These are phyloP conservation scores for Pyrenophora tritici-repentis DNA, from an alignment of 2,329 filamentous ascomycete species.

Conservation along the genomic window DNA sequence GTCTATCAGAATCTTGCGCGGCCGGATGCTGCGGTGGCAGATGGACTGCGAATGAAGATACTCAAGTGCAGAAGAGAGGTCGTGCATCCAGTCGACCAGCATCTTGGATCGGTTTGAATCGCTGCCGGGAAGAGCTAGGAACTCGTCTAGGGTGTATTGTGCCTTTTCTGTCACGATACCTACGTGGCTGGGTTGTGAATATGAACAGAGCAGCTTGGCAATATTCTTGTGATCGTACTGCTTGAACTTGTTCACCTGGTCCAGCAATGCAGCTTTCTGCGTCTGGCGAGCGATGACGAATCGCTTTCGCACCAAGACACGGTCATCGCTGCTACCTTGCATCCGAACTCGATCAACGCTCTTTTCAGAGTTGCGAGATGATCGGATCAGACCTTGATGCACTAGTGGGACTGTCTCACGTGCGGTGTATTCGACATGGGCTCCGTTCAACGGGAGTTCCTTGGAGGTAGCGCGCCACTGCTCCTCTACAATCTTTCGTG, in stretches of 20 bases:
- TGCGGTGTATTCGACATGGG: constrained; percentile 44
- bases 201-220: constrained; percentile 45
- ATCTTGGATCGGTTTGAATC: constrained; percentile 41
- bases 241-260: constrained; percentile 47
- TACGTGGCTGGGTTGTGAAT: constrained; percentile 45
- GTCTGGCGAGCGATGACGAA: constrained; percentile 43
- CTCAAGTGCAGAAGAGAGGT: constrained; percentile 46
- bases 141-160: constrained; percentile 48
- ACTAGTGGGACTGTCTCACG: constrained; percentile 46
- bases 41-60: constrained; percentile 47
- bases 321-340: constrained; percentile 42
- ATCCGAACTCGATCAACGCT: constrained; percentile 44
- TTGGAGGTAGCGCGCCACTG: constrained; percentile 50
- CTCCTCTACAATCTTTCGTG: constrained; percentile 45
- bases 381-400: constrained; percentile 37
- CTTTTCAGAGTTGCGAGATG: constrained; percentile 43
- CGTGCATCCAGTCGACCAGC: constrained; percentile 49
- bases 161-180: constrained; percentile 42
- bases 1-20: constrained; percentile 48
- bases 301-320: constrained; percentile 44
- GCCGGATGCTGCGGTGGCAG: constrained; percentile 46
- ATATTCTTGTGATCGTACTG: constrained; percentile 48
- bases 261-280: constrained; percentile 43
- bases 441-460: constrained; percentile 45
- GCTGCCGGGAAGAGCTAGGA: constrained; percentile 34